A percentile compares a stretch with the other conserved stretches of the same genome.
Evolutionary conservation across 2,329 filamentous ascomycete species (phyloP).

Genomic region (Metarhizium anisopliae): DNA sequence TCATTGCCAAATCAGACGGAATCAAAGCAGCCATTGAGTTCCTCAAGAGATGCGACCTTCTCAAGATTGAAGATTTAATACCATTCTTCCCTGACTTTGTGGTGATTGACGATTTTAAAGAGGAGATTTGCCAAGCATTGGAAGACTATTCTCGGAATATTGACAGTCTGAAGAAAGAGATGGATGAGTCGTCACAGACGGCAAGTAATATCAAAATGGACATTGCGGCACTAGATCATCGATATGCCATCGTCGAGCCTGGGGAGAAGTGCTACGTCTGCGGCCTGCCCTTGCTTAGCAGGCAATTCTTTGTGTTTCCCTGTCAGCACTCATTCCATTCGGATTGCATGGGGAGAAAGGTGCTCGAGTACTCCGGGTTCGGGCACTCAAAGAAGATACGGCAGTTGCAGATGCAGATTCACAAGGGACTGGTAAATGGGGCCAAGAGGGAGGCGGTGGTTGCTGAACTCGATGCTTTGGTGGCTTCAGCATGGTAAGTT

Average conservation of each 20-base stretch:
- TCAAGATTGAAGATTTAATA: constrained; percentile 93
- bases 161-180: constrained; percentile 78
- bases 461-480: constrained; percentile 80
- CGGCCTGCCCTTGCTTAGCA: constrained; percentile 71
- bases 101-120: constrained; percentile 97
- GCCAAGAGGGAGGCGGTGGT: constrained; percentile 73
- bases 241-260: constrained; percentile 93
- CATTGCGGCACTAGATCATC: constrained; percentile 73
- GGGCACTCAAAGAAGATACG: constrained; percentile 71
- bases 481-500: constrained; percentile 77
- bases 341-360: constrained; percentile 80
- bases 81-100: constrained; percentile 99
- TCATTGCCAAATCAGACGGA: constrained; percentile 75
- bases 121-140: constrained; percentile 88
- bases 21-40: constrained; percentile 95
- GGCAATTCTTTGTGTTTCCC: constrained; percentile 97
- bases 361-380: constrained; percentile 71
- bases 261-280: constrained; percentile 92
- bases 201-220: constrained; percentile 86
- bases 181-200: constrained; percentile 88
- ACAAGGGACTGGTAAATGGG: constrained; percentile 62
- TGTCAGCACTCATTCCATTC: constrained; percentile 98
- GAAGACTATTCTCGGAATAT: constrained; percentile 92
- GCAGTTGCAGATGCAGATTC: constrained; percentile 78
- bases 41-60: constrained; percentile 78